Conservation (phyloP, 2,329 filamentous ascomycete genomes). For the Pyricularia pennisetigena region DNA sequence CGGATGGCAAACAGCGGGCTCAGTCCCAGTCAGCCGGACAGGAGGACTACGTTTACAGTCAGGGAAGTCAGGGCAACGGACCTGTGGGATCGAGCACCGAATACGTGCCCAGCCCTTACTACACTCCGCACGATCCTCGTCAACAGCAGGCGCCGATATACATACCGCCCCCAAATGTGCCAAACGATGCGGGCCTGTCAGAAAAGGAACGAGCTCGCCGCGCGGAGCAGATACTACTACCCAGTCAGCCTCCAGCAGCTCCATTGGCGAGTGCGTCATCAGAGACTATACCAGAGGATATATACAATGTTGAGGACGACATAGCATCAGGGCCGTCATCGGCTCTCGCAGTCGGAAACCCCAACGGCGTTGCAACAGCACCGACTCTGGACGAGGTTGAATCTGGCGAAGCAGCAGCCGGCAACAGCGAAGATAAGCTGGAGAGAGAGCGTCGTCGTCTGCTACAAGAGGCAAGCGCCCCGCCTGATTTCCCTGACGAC, state of each 20-base stretch:
- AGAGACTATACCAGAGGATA: slow-evolving; percentile 28
- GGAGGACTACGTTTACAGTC: not conserved
- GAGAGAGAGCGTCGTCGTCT: slow-evolving; percentile 61
- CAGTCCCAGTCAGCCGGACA: not conserved
- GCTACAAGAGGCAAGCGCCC: slow-evolving; percentile 55
- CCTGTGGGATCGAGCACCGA: not conserved
- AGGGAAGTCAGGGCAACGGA: not conserved
- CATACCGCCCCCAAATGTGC: slow-evolving; percentile 49
- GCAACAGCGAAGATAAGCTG: slow-evolving; percentile 59
- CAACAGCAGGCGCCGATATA: slow-evolving; percentile 31
- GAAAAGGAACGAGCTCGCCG: slow-evolving; percentile 75
- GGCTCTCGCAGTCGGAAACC: not conserved
- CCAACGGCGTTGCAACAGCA: slow-evolving; percentile 16
- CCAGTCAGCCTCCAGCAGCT: slow-evolving; percentile 59
- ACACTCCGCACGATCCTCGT: slow-evolving; percentile 17
- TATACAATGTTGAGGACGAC: slow-evolving; percentile 36
- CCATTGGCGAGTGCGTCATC: slow-evolving; percentile 30
- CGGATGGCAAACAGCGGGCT: slow-evolving; percentile 1
- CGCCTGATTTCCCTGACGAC: slow-evolving; percentile 47
- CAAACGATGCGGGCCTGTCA: slow-evolving; percentile 51
- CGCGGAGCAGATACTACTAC: slow-evolving; percentile 70
- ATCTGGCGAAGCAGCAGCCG: not conserved
- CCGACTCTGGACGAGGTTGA: slow-evolving; percentile 35
- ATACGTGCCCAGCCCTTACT: slow-evolving; percentile 3
- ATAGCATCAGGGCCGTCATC: not conserved